Evolutionary conservation across 176 grass and related monocot genomes (phyloP), one percentile per base, ranked within the genome.

Genomic region (Luzula sylvatica): DNA sequence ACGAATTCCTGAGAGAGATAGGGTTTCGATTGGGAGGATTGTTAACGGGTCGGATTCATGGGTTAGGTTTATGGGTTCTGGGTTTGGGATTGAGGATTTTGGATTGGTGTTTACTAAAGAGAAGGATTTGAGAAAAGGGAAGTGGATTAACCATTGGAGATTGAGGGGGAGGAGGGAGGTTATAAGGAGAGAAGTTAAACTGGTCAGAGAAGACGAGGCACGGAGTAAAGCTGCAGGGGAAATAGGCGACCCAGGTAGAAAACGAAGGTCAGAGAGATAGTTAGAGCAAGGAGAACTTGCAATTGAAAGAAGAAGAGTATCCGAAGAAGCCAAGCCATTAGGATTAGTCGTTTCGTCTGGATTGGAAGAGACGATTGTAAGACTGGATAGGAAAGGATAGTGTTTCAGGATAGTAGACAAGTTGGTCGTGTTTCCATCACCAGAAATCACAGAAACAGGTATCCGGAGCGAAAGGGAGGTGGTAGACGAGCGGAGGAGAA

Each of bases 1-100:
- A 23, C 81, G 71, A 52, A 89, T 68, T 42, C 90, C 84, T 17
- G 84, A 71, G 2, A 96, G 54, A 0, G 90, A 96, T 19, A 89
- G 48, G 26, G 41, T 88, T 57, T 96, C 84, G 0, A 96, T 68
- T 6, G 84, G 84, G 46, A 73, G 54, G 8, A n/a, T 19, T 28
- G 70, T n/a, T 17, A 55, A 3, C 21, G 2, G 44, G 1, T 20
- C 21, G 21, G 41, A 17, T 20, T 74, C 60, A 2, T 18, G 69
- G 3, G 55, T 50, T 21, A 5, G 8, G 11, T 55, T 42, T 26
- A 13, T 60, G 42, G 66, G 65, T 23, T 65, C 77, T 1, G 15
- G 50, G 23, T 20, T 20, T 0, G 29, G 43, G 6, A 16, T 27
- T 24, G 57, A 15, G 5, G 40, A 52, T 68, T 67, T 48, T 28